Evolutionary conservation across 1,139 yeast genomes (phyloP).

Genomic region (Scheffersomyces illinoinensis): DNA sequence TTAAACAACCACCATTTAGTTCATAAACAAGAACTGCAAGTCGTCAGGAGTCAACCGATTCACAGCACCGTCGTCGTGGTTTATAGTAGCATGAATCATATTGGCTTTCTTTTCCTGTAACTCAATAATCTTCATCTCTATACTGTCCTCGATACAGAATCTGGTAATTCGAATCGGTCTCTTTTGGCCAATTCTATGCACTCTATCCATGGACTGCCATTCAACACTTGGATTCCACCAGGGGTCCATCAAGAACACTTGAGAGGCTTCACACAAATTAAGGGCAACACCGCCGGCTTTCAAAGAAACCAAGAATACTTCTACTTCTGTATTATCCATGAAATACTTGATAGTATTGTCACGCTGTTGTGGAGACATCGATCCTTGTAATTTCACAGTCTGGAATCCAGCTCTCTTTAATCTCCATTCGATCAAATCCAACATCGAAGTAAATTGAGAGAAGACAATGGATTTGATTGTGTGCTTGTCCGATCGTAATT

Average conservation of each 20-base stretch:
- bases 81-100: slow-evolving; percentile 96
- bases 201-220: slow-evolving; percentile 98
- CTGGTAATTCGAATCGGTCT: slow-evolving; percentile 94
- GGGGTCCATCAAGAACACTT: slow-evolving; percentile 91
- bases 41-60: slow-evolving; percentile 88
- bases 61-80: slow-evolving; percentile 88
- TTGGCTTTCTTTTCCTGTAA: slow-evolving; percentile 95
- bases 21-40: slow-evolving; percentile 87
- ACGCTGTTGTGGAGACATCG: slow-evolving; percentile 94
- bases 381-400: slow-evolving; percentile 91
- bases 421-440: slow-evolving; percentile 94
- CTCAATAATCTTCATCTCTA: slow-evolving; percentile 93
- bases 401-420: slow-evolving; percentile 89
- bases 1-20: slow-evolving; percentile 28
- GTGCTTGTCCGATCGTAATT: slow-evolving; percentile 77
- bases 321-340: slow-evolving; percentile 89
- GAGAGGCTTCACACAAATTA: slow-evolving; percentile 94
- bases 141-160: slow-evolving; percentile 92
- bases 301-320: slow-evolving; percentile 88
- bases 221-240: slow-evolving; percentile 99
- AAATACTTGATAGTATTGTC: slow-evolving; percentile 88
- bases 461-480: slow-evolving; percentile 95
- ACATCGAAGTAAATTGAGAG: slow-evolving; percentile 95
- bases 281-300: slow-evolving; percentile 99
- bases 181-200: slow-evolving; percentile 94